phyloP scores from a whole-genome alignment of 108 stramenopile genomes.

The Nitzschia sp. region DNA sequence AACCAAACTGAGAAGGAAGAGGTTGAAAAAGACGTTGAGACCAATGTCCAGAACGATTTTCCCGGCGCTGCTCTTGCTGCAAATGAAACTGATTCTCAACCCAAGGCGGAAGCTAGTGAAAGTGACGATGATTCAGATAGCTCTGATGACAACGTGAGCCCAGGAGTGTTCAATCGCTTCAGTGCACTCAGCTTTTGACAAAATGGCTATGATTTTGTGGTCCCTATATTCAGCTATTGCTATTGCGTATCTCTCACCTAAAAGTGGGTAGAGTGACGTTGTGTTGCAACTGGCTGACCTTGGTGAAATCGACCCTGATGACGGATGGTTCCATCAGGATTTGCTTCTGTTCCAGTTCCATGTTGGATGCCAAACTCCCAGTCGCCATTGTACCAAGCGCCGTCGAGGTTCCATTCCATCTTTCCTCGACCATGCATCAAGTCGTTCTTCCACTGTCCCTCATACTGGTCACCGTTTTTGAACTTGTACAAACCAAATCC shows the following conservation, averaged over 20 bases:
- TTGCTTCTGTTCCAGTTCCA: constrained; percentile 11
- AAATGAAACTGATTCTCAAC: neutral
- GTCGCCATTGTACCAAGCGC: constrained; percentile 24
- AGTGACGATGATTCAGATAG: constrained; percentile 12
- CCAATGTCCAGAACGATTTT: neutral
- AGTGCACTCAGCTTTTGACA: constrained; percentile 15
- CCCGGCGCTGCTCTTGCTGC: neutral
- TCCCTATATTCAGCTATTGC: neutral
- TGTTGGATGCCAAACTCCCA: constrained; percentile 15
- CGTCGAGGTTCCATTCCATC: constrained; percentile 6
- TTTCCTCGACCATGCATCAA: constrained; percentile 22
- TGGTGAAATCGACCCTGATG: constrained; percentile 16
- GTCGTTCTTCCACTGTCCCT: constrained; percentile 25
- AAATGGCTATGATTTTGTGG: no score
- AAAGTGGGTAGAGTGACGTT: neutral
- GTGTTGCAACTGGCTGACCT: constrained; percentile 7
- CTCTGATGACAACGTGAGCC: constrained; percentile 1
- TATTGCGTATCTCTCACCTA: neutral
- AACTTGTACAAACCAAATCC: constrained; percentile 24
- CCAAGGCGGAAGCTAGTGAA: neutral
- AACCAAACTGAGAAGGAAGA: neutral
- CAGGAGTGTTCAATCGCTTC: constrained; percentile 9
- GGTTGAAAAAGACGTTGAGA: neutral
- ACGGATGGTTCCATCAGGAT: constrained; percentile 7
- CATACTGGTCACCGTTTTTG: constrained; percentile 11